Evolutionary conservation across 2,329 filamentous ascomycete genomes (phyloP), one percentile per base, ranked within the genome.

Genomic region (Apiospora arundinis): DNA sequence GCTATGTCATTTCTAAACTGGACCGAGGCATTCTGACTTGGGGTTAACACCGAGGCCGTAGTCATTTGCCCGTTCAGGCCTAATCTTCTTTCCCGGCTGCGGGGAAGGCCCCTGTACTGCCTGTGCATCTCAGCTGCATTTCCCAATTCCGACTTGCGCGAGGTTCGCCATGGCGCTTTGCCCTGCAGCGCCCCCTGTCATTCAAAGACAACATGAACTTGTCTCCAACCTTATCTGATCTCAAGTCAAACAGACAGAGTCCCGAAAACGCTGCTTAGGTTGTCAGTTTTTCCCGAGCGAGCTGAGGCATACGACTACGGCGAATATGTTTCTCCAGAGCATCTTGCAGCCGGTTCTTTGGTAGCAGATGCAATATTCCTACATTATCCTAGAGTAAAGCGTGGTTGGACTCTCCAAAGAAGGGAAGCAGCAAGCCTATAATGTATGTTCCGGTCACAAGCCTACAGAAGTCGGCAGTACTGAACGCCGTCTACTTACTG

Each of bases 41-140:
- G 18, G 45, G 18, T n/a, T n/a, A n/a, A 40, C 56, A 37, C 56
- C 56, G 56, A 63, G 56, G 56, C 56, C 18, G 28, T 63, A n/a
- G 16, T 37, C 52, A 37, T 28, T 60, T 32, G 21, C 52, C 25
- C 21, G 28, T 60, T 60, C 52, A 16, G 52, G 32, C 18, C 56
- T 63, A 63, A 40, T 63, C 28, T 63, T 18, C 7, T 28, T 28
- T 11, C 56, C 28, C 12, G 56, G n/a, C n/a, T 63, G 56, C 56
- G 56, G 56, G 56, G 56, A 63, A 12, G 11, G 56, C 56, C 56
- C 32, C 52, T 60, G 52, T 32, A 18, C 32, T 32, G 32, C 32
- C 52, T 60, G 52, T 32, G 12, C 56, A 32, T n/a, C 8, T 40
- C 32, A 40, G 28, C 32, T 63, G 56, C 18, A 11, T 37, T 63